Percentiles rank a stretch among this genome's conserved stretches.
These are phyloP conservation scores for Begonia fuchsioides DNA, from an alignment of 306 rosid species.

Conservation along the genomic window DNA sequence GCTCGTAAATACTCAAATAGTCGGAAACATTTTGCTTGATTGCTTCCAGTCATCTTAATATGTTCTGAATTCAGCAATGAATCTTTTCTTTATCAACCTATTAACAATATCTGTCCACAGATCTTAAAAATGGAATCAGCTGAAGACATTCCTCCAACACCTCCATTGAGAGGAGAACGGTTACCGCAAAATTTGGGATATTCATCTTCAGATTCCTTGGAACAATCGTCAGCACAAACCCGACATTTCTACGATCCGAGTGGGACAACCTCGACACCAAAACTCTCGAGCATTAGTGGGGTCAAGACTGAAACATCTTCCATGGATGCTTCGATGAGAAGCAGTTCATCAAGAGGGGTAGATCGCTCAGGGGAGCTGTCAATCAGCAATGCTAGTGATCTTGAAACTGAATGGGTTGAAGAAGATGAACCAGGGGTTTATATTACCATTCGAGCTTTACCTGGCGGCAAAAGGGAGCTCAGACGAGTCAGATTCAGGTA, in stretches of 20 bases:
- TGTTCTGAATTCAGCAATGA: no score
- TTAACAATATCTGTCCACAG: conserved; percentile 16
- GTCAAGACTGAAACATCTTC: conserved; percentile 69
- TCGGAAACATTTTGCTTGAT: no score
- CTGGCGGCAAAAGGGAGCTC: conserved; percentile 82
- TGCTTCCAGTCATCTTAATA: no score
- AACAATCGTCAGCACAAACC: conserved; percentile 41
- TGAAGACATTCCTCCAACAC: conserved; percentile 82
- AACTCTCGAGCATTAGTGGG: conserved; percentile 58
- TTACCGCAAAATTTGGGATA: conserved; percentile 59
- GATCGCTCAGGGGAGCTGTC: conserved; percentile 83
- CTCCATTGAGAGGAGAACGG: conserved; percentile 69
- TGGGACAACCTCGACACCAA: conserved; percentile 54
- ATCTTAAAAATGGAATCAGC: conserved; percentile 69
- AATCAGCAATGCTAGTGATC: conserved; percentile 88
- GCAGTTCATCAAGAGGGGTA: conserved; percentile 71
- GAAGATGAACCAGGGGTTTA: conserved; percentile 97
- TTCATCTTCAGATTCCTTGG: conserved; percentile 85
- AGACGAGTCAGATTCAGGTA: conserved; percentile 97
- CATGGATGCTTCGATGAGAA: conserved; percentile 68
- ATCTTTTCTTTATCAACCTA: no score
- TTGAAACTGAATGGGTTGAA: conserved; percentile 96
- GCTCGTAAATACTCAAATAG: conserved; percentile 1
- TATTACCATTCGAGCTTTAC: conserved; percentile 81
- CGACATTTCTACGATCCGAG: conserved; percentile 47